phyloP scores from a whole-genome alignment of 2,329 filamentous ascomycete species.

The Nigrospora oryzae region DNA sequence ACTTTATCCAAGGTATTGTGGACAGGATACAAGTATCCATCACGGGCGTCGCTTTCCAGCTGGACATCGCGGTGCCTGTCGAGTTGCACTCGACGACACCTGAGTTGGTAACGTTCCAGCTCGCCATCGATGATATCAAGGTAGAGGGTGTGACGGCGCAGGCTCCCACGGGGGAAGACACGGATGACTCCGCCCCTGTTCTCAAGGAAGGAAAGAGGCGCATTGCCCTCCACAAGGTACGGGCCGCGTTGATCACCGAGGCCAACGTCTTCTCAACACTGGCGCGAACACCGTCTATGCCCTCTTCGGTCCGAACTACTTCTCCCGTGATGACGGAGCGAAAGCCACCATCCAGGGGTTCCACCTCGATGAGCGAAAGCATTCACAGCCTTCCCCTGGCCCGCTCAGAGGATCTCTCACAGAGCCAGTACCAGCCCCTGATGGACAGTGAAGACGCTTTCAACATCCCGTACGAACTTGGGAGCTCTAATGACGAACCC shows the following conservation, averaged over 20 bases:
- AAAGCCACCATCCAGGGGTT: slow-evolving; percentile 13
- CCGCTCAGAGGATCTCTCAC: slow-evolving; percentile 22
- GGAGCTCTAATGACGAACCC: slow-evolving; percentile 21
- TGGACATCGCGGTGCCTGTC: slow-evolving; percentile 51
- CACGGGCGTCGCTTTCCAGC: slow-evolving; percentile 54
- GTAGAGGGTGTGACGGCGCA: slow-evolving; percentile 56
- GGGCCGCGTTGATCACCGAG: slow-evolving; percentile 59
- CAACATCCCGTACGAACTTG: slow-evolving; percentile 46
- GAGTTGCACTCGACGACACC: slow-evolving; percentile 35
- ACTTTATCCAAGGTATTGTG: slow-evolving; percentile 64
- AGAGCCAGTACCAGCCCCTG: slow-evolving; percentile 22
- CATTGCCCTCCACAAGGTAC: slow-evolving; percentile 53
- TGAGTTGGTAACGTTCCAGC: slow-evolving; percentile 54
- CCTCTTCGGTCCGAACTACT: slow-evolving; percentile 44
- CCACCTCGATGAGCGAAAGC: slow-evolving; percentile 9
- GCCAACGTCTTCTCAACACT: slow-evolving; percentile 56
- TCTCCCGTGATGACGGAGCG: slow-evolving; percentile 29
- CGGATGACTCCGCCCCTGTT: slow-evolving; percentile 24
- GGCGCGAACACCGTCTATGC: slow-evolving; percentile 47
- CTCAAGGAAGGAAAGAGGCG: slow-evolving; percentile 58
- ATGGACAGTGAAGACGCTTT: slow-evolving; percentile 48
- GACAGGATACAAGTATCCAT: slow-evolving; percentile 64
- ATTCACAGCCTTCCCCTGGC: slow-evolving; percentile 16
- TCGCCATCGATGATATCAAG: slow-evolving; percentile 55
- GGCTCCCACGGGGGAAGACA: slow-evolving; percentile 15